phyloP scores from a whole-genome alignment of 2,329 filamentous ascomycete species.

The Diaporthe sp. region DNA sequence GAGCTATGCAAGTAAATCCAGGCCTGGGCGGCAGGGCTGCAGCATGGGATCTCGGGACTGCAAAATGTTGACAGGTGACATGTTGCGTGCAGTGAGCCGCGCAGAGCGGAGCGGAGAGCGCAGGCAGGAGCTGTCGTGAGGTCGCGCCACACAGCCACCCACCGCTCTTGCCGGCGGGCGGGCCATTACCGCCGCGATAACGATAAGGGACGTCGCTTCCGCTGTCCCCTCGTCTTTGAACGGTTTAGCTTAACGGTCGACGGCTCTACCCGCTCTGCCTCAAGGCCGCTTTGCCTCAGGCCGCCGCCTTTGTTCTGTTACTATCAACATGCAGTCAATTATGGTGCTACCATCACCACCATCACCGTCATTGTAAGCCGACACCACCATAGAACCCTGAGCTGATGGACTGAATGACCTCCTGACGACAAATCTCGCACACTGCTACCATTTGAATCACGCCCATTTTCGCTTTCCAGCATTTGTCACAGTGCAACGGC shows the following conservation, averaged over 20 bases:
- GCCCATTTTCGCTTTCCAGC: background rate
- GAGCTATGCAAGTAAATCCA: background rate
- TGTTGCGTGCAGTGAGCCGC: conserved; percentile 11
- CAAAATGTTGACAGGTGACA: conserved; percentile 5
- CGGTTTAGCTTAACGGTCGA: conserved; percentile 7
- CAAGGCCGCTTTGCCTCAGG: background rate
- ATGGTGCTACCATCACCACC: background rate
- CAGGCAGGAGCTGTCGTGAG: background rate
- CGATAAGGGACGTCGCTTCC: background rate
- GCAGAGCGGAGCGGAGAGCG: background rate
- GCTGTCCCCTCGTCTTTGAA: background rate
- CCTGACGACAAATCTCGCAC: background rate
- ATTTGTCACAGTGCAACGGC: background rate
- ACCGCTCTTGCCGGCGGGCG: no score
- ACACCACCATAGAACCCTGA: background rate
- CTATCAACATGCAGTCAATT: no score
- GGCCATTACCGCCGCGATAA: conserved; percentile 3
- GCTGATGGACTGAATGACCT: background rate
- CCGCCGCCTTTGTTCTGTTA: no score
- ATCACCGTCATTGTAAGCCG: background rate
- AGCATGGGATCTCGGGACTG: background rate
- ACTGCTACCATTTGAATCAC: background rate
- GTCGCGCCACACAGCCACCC: background rate
- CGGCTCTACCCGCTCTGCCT: conserved; percentile 3
- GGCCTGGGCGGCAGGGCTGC: conserved; percentile 7